A percentile compares a stretch with the other conserved stretches of the same genome.
phyloP scores from a whole-genome alignment of 805 yeast genomes.

The Metschnikowia baotianmanensis region DNA sequence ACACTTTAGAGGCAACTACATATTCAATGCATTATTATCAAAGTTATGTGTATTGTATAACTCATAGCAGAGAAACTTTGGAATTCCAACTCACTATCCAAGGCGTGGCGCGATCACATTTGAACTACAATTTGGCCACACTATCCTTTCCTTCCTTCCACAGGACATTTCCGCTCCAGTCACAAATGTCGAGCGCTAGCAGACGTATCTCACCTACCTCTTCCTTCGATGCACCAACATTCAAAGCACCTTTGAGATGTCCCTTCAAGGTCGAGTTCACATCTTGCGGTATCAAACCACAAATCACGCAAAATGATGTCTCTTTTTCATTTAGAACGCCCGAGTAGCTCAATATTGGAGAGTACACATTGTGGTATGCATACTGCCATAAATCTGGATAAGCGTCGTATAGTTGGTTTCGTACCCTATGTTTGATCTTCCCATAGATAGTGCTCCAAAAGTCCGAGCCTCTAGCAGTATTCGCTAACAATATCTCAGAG shows the following conservation, averaged over 20 bases:
- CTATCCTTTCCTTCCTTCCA: constrained; percentile 53
- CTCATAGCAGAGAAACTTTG: too few species aligned
- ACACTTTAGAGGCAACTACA: not conserved
- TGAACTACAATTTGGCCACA: constrained; percentile 48
- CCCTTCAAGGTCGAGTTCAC: constrained; percentile 93
- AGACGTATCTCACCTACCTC: constrained; percentile 59
- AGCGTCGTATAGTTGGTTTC: constrained; percentile 63
- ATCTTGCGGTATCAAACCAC: constrained; percentile 85
- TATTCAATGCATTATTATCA: not conserved
- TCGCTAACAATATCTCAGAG: constrained; percentile 24
- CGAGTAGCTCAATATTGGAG: constrained; percentile 70
- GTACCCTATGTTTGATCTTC: constrained; percentile 68
- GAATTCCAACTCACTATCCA: not conserved
- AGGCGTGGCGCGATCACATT: not conserved
- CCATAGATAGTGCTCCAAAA: constrained; percentile 77
- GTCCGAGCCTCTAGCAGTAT: constrained; percentile 50
- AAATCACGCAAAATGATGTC: constrained; percentile 72
- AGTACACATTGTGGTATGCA: constrained; percentile 70
- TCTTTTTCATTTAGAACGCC: constrained; percentile 63
- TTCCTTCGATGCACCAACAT: constrained; percentile 67
- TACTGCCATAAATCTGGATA: constrained; percentile 85
- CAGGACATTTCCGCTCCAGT: constrained; percentile 64
- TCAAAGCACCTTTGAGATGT: constrained; percentile 81
- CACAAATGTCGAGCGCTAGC: constrained; percentile 61
- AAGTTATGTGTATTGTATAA: too few species aligned